These are phyloP conservation scores for Echinochloa phyllopogon DNA, from an alignment of 176 grass and related monocot species.

Conservation along the genomic window DNA sequence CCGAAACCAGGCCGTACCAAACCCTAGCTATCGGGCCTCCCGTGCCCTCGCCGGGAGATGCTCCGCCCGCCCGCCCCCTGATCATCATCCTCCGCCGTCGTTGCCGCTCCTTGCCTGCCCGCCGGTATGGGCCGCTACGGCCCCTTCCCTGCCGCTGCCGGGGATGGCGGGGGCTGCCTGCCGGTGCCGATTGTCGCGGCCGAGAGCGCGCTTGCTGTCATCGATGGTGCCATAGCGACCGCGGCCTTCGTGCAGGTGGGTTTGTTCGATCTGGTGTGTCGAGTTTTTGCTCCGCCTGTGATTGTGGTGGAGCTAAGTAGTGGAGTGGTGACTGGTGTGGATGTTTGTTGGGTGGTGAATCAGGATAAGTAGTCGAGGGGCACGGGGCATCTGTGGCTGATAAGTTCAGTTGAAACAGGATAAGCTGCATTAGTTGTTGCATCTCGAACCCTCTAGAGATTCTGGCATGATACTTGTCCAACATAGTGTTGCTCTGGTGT, in stretches of 20 bases:
- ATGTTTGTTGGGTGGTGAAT: not conserved
- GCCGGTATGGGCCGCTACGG: constrained; percentile 50
- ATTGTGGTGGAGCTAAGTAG: not conserved
- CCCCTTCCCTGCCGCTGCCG: constrained; percentile 29
- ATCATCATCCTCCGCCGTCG: constrained; percentile 16
- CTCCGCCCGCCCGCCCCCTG: constrained; percentile 27
- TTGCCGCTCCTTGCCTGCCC: constrained; percentile 23
- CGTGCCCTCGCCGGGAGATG: constrained; percentile 33
- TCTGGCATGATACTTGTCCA: not conserved
- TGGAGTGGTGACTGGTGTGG: not conserved
- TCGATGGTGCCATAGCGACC: constrained; percentile 64
- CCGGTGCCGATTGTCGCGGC: constrained; percentile 59
- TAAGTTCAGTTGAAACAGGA: not conserved
- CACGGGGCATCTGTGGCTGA: not conserved
- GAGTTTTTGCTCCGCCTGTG: not conserved
- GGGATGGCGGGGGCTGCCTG: constrained; percentile 60
- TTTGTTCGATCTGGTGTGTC: constrained; percentile 42
- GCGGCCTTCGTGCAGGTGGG: constrained; percentile 86
- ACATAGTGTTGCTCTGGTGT: constrained; percentile 17
- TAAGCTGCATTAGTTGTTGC: constrained; percentile 14
- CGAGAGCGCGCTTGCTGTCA: constrained; percentile 56
- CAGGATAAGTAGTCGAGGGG: not conserved
- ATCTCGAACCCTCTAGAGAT: not conserved
- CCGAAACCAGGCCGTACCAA: not conserved
- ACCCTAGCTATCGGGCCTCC: constrained; percentile 48